A percentile compares a stretch with the other conserved stretches of the same genome.
These are phyloP conservation scores for Cordyceps tenuipes DNA, from an alignment of 2,329 filamentous ascomycete species.

Conservation along the genomic window DNA sequence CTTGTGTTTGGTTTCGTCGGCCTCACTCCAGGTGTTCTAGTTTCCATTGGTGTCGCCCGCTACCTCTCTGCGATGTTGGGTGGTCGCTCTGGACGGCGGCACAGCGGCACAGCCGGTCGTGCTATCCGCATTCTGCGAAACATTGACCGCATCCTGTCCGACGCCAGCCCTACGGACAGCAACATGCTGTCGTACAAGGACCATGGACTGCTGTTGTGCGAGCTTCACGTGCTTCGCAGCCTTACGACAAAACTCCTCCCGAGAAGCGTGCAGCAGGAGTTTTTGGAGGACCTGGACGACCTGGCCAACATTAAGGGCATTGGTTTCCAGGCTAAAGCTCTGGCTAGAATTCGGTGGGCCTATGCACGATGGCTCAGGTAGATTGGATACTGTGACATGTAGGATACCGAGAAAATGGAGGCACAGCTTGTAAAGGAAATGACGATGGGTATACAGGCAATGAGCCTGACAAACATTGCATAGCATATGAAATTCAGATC, in stretches of 20 bases:
- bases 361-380: conserved; percentile 67
- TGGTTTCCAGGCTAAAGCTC: conserved; percentile 65
- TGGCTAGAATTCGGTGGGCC: conserved; percentile 82
- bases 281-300: conserved; percentile 80
- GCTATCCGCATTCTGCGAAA: conserved; percentile 75
- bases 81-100: conserved; percentile 58
- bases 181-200: conserved; percentile 83
- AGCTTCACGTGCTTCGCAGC: conserved; percentile 74
- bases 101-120: conserved; percentile 57
- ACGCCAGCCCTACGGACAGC: conserved; percentile 60
- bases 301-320: conserved; percentile 76
- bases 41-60: conserved; percentile 64
- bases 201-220: conserved; percentile 80
- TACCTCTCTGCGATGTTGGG: conserved; percentile 66
- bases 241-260: conserved; percentile 56
- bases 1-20: conserved; percentile 97
- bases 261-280: conserved; percentile 68
- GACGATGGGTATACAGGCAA: not conserved
- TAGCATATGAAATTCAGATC: not conserved
- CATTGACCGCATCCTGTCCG: conserved; percentile 71
- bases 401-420: not conserved
- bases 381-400: not conserved
- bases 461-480: not conserved
- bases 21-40: conserved; percentile 84
- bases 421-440: not conserved